These are phyloP conservation scores for Naganishia liquefaciens DNA, from an alignment of 1,284 basidiomycete genomes.

Conservation along the genomic window DNA sequence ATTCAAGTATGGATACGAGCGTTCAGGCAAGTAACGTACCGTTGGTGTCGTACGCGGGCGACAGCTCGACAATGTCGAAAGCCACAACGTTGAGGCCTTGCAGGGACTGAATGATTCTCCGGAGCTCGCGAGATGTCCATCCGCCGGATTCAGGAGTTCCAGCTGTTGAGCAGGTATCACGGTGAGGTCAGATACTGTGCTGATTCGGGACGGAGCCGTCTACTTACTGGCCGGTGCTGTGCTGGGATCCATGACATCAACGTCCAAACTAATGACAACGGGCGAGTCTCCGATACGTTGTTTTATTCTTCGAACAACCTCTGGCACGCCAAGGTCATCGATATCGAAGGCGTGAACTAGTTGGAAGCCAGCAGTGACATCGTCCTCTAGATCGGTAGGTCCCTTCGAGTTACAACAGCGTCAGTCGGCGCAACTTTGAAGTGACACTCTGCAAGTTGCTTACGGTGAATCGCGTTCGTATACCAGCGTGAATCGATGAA, in stretches of 20 bases:
- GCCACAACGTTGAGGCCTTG: slow-evolving; percentile 47
- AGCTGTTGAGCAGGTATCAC: background rate
- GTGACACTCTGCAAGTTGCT: slow-evolving; percentile 21
- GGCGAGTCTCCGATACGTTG: slow-evolving; percentile 38
- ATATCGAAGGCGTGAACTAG: slow-evolving; percentile 45
- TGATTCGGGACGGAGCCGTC: background rate
- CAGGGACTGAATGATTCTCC: slow-evolving; percentile 45
- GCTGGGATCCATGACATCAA: slow-evolving; percentile 40
- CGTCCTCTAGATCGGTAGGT: slow-evolving; percentile 41
- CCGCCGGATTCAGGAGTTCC: slow-evolving; percentile 46
- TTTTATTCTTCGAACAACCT: slow-evolving; percentile 43
- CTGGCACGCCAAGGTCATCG: slow-evolving; percentile 47
- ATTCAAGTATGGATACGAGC: background rate
- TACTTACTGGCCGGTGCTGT: slow-evolving; percentile 34
- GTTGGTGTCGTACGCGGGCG: slow-evolving; percentile 51
- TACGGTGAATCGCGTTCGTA: slow-evolving; percentile 35
- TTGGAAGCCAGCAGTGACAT: slow-evolving; percentile 46
- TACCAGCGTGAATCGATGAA: slow-evolving; percentile 59
- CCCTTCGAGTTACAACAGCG: slow-evolving; percentile 4
- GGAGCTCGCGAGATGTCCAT: slow-evolving; percentile 49
- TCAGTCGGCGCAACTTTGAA: background rate
- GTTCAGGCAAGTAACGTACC: slow-evolving; percentile 31
- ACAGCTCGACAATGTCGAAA: slow-evolving; percentile 49
- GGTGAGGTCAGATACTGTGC: background rate
- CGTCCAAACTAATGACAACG: slow-evolving; percentile 37